Evolutionary conservation across 1,139 yeast genomes (phyloP), one percentile per base, ranked within the genome.

Genomic region (Sugiyamaella xylanicola): DNA sequence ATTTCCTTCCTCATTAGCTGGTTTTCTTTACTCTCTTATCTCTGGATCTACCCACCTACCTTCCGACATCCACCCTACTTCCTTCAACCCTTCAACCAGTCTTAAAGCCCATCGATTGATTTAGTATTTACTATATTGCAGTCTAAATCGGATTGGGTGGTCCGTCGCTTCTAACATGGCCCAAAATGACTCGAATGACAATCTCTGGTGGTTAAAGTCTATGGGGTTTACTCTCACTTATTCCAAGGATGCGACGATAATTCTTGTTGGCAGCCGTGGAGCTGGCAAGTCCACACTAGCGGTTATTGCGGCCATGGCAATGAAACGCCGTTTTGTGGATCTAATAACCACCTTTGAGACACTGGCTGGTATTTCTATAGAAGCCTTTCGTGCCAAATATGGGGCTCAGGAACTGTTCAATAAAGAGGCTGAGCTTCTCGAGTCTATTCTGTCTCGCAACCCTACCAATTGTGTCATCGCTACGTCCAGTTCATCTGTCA

Each of bases 261-360:
- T 60, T 19, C 51, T 60, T 8, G 49, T 60, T 17, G 63, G 63
- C 15, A 39, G 54, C 27, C 55, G 62, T 2, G 61, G 62, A 21
- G 51, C 51, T 17, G 63, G 63, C 44, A 60, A 60, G 35, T 59
- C 62, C 37, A 57, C 63, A 19, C 55, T 60, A 20, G 63, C 63
- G 4, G 61, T 59, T 13, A 48, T 60, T 16, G 53, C 61, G 13
- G 63, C 63, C 16, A 60, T 60, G 52, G 56, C 60, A 15, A 40
- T 60, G 40, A 53, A 54, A 21, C 46, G 63, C 5, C 45, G 57
- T 29, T 60, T 59, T 40, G 50, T 60, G n/a, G 63, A 60, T 43
- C 47, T 56, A 13, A 48, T 58, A 17, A 50, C 59, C 5, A 52
- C 54, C 9, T 47, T 60, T 46, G 63, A 59, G 40, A 55, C 60